Conservation (phyloP, 306 rosid genomes). For the Medicago lupulina region DNA sequence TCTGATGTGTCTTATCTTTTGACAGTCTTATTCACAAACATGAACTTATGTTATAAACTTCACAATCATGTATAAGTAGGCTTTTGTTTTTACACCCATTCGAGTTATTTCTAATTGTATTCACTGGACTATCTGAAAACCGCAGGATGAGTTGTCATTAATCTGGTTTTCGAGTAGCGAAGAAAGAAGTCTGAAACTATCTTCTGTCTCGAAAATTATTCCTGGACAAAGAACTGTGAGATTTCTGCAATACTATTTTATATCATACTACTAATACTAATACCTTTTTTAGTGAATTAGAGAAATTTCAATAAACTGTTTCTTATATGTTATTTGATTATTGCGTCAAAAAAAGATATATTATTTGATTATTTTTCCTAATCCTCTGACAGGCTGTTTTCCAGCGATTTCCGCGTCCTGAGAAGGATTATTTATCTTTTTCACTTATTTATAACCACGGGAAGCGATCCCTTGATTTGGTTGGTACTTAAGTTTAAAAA, state of each 20-base stretch:
- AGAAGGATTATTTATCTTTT: slow-evolving; percentile 90
- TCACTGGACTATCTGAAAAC: slow-evolving; percentile 43
- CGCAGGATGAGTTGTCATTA: slow-evolving; percentile 87
- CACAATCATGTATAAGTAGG: slow-evolving; percentile 1
- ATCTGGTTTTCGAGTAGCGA: slow-evolving; percentile 90
- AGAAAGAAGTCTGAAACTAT: slow-evolving; percentile 86
- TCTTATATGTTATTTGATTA: slow-evolving; percentile 33
- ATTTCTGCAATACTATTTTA: slow-evolving; percentile 41
- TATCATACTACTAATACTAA: slow-evolving; percentile 1
- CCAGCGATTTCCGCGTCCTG: slow-evolving; percentile 83
- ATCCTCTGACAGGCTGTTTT: slow-evolving; percentile 77
- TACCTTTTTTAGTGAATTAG: slow-evolving; percentile 17
- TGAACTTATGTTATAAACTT: slow-evolving; percentile 15
- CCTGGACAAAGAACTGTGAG: slow-evolving; percentile 99
- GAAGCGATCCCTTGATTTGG: slow-evolving; percentile 97
- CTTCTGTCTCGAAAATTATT: slow-evolving; percentile 79
- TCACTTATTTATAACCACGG: slow-evolving; percentile 95
- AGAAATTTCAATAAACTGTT: slow-evolving; percentile 30
- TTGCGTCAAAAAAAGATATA: neutral
- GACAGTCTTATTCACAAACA: slow-evolving; percentile 8
- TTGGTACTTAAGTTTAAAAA: slow-evolving; percentile 53
- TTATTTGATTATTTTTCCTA: slow-evolving; percentile 36
- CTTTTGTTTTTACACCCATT: slow-evolving; percentile 13
- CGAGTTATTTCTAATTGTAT: slow-evolving; percentile 41
- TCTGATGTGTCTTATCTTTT: slow-evolving; percentile 37